These are phyloP conservation scores for Penicillium rolfsii DNA, from an alignment of 2,329 filamentous ascomycete species.

Conservation along the genomic window DNA sequence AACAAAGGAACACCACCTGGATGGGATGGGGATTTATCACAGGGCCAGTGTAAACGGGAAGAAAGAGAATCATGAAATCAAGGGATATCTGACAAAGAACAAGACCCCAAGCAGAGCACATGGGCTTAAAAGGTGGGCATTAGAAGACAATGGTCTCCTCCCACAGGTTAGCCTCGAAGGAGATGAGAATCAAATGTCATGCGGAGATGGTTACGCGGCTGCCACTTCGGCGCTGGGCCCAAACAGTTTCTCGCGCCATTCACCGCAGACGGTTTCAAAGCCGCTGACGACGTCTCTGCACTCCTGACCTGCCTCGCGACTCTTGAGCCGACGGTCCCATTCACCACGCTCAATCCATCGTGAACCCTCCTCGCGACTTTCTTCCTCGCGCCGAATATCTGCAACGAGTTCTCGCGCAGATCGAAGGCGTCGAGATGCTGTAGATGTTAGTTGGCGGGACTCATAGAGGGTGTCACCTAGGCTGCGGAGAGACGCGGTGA, in stretches of 20 bases:
- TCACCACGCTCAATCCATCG: conserved; percentile 79
- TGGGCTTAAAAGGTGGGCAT: conserved; percentile 14
- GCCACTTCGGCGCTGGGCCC: conserved; percentile 45
- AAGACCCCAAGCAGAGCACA: conserved; percentile 13
- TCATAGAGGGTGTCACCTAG: conserved; percentile 92
- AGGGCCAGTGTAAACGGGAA: neutral
- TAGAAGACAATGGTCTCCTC: neutral
- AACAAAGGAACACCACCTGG: conserved; percentile 14
- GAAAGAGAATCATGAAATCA: conserved; percentile 13
- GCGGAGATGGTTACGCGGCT: conserved; percentile 30
- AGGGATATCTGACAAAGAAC: conserved; percentile 25
- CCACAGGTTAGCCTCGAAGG: neutral
- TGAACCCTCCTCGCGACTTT: conserved; percentile 79
- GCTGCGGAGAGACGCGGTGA: conserved; percentile 79
- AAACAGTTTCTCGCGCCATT: conserved; percentile 76
- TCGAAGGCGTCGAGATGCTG: conserved; percentile 76
- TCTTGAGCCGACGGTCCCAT: conserved; percentile 76
- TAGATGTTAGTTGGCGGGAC: conserved; percentile 83
- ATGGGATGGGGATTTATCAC: neutral
- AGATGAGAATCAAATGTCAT: neutral
- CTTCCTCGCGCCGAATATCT: conserved; percentile 81
- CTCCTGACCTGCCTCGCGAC: conserved; percentile 78
- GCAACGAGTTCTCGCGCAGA: conserved; percentile 82
- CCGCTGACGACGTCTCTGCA: conserved; percentile 88
- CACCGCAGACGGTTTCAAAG: conserved; percentile 87